Base-by-base conservation (phyloP, 768 basidiomycete genomes). In the Hortiboletus campestris region DNA sequence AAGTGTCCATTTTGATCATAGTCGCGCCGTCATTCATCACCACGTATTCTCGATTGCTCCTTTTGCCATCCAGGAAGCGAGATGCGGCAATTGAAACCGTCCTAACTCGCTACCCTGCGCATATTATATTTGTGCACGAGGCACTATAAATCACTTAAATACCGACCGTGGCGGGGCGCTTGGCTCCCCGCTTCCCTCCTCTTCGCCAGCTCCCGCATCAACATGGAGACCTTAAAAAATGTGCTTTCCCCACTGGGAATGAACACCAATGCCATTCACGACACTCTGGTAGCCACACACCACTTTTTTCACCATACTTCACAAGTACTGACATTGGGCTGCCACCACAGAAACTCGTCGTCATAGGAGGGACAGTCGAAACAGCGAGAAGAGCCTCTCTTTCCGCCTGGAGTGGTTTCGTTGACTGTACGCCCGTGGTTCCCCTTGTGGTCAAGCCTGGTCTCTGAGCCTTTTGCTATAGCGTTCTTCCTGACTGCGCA, bases 401-500 rank as follows among this genome's bases (percentile, higher is more conserved):
- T 29, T 90, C 89, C 6, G 91, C 89, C 13, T 94, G 91, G 91
- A 91, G 88, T 70, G 89, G 89, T 36, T 93, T 94, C 66, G 81
- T 94, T 5, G 91, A 93, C 69, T 93, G 91, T 93, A 56, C 39
- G 59, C 28, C 40, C 29, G 0, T 14, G 14, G 28, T 28, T 51
- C 35, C 44, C 57, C 32, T 51, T 16, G 13, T 42, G 29, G 5
- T 28, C 28, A 3, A 32, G 11, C 47, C 8, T 14, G 29, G 4
- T 32, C 16, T 11, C 64, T 67, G 16, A 71, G 40, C 28, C 43
- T 13, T 17, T 19, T 43, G 13, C 57, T 85, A 12, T 49, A 72
- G 90, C 91, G 0, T 94, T 94, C 78, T 93, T 91, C 79, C 78
- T 93, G 58, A 94, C 91, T 6, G 91, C 91, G 0, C 90, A 91